Conservation (phyloP, 176 grass and related monocot genomes). For the barley (Hordeum vulgare) region MorexV3_pseudomolecules_assembly NC_058518.1:495560085-495560584, state of each 20-base stretch:
- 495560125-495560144: conserved; percentile 64
- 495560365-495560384: conserved; percentile 90
- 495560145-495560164: conserved; percentile 71
- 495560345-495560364: conserved; percentile 94
- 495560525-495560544: background rate
- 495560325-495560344: conserved; percentile 87
- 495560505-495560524: background rate
- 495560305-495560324: background rate
- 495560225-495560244: background rate
- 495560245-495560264: conserved; percentile 32
- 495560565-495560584: no score
- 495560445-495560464: background rate
- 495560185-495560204: conserved; percentile 59
- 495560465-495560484: background rate
- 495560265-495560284: background rate
- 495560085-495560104: conserved; percentile 87
- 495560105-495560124: conserved; percentile 96
- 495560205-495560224: background rate
- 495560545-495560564: background rate
- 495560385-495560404: conserved; percentile 86
- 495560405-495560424: conserved; percentile 59
- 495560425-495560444: background rate
- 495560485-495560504: no score
- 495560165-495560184: conserved; percentile 69
- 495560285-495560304: background rate